Base-by-base conservation (phyloP, 2,329 filamentous ascomycete genomes). In the Calonectria honghensis region DNA sequence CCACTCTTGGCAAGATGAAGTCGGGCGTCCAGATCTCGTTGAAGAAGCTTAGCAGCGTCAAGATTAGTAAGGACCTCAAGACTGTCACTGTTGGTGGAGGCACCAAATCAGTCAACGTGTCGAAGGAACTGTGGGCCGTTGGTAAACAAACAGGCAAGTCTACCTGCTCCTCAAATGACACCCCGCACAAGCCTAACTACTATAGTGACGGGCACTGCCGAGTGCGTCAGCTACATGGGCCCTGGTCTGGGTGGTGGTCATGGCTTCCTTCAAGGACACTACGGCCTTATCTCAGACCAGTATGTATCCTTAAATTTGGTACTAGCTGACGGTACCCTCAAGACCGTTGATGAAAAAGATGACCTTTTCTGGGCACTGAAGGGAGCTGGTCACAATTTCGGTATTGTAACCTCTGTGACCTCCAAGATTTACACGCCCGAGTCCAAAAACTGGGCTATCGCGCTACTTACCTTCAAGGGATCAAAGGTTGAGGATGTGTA, bases 11-110 rank as follows among this genome's bases (percentile, higher is more conserved):
- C 0, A 84, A 81, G 45, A 88, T 91, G 85, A 77, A 87, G 3
- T 81, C 84, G 67, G 90, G 90, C 4, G 87, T 91, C 20, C 85
- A 87, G 74, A 91, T 91, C 68, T 86, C 84, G 65, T 73, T 91
- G 75, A 79, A 82, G 52, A 83, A 88, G 73, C 78, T 91, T 31
- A 87, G 83, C 78, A 82, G 81, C 16, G 83, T 91, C 32, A 54
- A 83, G 2, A 82, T 90, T 64, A 79, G 85, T 4, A 67, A 82
- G 2, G 85, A 90, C 71, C 85, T 85, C 0, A 82, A 86, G 31
- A 87, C 86, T 0, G 90, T 84, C 27, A 89, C 79, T 0, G 83
- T 91, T 69, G 87, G 84, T 4, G 90, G 89, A 11, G 90, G 90
- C 0, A 84, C 85, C 9, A 82, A 84, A 51, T 87, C 86, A 27